These are phyloP conservation scores for Fraxinus quadrangulata DNA, from an alignment of 257 asterid genomes.

Conservation along the genomic window DNA sequence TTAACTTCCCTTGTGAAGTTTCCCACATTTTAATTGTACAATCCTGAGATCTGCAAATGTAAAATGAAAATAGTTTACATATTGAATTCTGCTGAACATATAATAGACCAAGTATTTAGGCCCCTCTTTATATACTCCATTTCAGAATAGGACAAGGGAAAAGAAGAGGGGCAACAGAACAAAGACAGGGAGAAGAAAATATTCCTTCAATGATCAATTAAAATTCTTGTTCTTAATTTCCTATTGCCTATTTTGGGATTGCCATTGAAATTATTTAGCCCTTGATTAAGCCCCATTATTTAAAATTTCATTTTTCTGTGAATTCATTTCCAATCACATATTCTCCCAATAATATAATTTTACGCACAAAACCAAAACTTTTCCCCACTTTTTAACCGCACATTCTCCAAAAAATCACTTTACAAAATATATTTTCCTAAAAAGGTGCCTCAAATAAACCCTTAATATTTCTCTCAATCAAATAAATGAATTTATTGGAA, in stretches of 20 bases:
- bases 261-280: background rate
- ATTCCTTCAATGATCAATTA: conserved; percentile 1
- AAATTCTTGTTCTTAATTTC: conserved; percentile 6
- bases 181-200: conserved; percentile 1
- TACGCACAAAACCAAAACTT: too few species aligned
- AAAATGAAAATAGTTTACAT: conserved; percentile 17
- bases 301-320: too few species aligned
- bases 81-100: background rate
- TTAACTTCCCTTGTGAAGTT: conserved; percentile 83
- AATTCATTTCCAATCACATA: too few species aligned
- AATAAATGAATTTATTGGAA: background rate
- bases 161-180: background rate
- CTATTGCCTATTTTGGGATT: conserved; percentile 10
- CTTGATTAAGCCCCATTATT: too few species aligned
- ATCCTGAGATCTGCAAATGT: conserved; percentile 82
- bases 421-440: too few species aligned
- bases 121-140: conserved; percentile 1
- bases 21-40: conserved; percentile 98
- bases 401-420: too few species aligned
- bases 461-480: background rate
- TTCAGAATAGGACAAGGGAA: conserved; percentile 1
- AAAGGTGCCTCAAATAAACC: too few species aligned
- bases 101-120: background rate
- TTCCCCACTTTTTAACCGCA: too few species aligned
- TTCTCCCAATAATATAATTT: too few species aligned